Evolutionary conservation across 371 early-diverging fungal genomes (phyloP).

Genomic region (Thermomucor indicae-seudaticae): DNA sequence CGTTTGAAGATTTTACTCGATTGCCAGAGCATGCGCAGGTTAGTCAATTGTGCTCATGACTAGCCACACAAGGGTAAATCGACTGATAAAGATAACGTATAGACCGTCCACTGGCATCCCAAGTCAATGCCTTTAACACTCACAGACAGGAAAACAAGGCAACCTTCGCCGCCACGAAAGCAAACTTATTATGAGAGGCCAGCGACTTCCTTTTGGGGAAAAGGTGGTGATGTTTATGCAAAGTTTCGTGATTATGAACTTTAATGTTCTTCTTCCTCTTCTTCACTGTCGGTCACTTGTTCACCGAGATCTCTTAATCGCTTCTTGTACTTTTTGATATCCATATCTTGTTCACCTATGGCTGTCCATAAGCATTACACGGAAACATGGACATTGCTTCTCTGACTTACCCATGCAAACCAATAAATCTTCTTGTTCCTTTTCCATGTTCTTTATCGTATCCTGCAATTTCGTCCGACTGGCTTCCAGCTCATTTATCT

Average conservation of each 20-base stretch:
- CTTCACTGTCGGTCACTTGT: slow-evolving; percentile 59
- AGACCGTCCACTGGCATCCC: slow-evolving; percentile 38
- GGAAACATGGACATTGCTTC: not conserved
- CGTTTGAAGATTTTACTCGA: slow-evolving; percentile 25
- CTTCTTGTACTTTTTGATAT: slow-evolving; percentile 54
- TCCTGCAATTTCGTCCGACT: slow-evolving; percentile 16
- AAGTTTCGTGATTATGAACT: slow-evolving; percentile 9
- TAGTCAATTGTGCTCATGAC: no score
- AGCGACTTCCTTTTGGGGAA: slow-evolving; percentile 16
- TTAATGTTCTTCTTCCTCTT: slow-evolving; percentile 40
- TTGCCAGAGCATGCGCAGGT: slow-evolving; percentile 29
- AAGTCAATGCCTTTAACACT: slow-evolving; percentile 19
- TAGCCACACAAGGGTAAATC: no score
- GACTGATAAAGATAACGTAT: no score
- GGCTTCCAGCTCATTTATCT: slow-evolving; percentile 32
- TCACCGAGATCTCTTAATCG: slow-evolving; percentile 59
- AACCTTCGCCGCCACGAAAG: not conserved
- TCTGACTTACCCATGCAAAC: slow-evolving; percentile 66
- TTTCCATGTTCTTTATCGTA: slow-evolving; percentile 42
- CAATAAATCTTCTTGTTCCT: slow-evolving; percentile 90
- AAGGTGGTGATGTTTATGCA: slow-evolving; percentile 6
- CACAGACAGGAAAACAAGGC: slow-evolving; percentile 5
- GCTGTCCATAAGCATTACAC: not conserved
- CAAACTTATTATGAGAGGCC: slow-evolving; percentile 3
- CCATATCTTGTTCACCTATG: slow-evolving; percentile 69